A percentile compares a stretch with the other conserved stretches of the same genome.
phyloP scores from a whole-genome alignment of 208 protist species.

The Herpetomonas tarakana region DNA sequence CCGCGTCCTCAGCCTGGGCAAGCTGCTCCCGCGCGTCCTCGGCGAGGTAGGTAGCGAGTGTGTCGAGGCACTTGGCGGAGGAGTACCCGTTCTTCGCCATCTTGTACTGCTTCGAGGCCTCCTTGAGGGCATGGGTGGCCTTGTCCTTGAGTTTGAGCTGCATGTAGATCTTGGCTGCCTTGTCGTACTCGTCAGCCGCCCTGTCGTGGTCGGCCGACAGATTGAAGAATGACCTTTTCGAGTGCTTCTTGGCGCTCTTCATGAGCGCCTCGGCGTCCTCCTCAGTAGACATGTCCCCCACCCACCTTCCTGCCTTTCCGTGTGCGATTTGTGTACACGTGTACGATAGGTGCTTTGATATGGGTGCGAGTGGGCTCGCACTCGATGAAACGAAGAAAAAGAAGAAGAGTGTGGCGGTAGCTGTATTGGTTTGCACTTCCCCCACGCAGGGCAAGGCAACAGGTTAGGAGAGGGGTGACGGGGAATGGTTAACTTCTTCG shows the following conservation, averaged over 20 bases:
- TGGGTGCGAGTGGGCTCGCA: no score
- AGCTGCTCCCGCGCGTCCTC: not conserved
- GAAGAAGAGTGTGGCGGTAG: no score
- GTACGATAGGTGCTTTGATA: no score
- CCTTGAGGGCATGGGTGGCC: slow-evolving; percentile 37
- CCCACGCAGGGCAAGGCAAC: no score
- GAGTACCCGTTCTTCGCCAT: slow-evolving; percentile 24
- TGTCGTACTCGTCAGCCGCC: slow-evolving; percentile 69
- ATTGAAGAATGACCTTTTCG: slow-evolving; percentile 46
- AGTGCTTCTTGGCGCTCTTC: slow-evolving; percentile 48
- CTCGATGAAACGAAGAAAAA: no score
- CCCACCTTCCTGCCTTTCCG: not conserved
- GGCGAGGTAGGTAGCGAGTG: not conserved
- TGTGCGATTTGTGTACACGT: slow-evolving; percentile 12
- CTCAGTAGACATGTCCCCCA: slow-evolving; percentile 13
- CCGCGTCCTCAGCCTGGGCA: not conserved
- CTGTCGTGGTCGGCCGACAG: slow-evolving; percentile 51
- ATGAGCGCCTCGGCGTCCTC: slow-evolving; percentile 54
- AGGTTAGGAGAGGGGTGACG: no score
- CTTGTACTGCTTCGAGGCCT: slow-evolving; percentile 24
- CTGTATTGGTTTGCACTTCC: no score
- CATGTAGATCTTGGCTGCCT: slow-evolving; percentile 68
- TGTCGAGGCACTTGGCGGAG: slow-evolving; percentile 12
- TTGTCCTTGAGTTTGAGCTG: slow-evolving; percentile 31
- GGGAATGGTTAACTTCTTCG: no score